Conservation (phyloP, 2,329 filamentous ascomycete species). For the Dactylellina parvicollis region DNA sequence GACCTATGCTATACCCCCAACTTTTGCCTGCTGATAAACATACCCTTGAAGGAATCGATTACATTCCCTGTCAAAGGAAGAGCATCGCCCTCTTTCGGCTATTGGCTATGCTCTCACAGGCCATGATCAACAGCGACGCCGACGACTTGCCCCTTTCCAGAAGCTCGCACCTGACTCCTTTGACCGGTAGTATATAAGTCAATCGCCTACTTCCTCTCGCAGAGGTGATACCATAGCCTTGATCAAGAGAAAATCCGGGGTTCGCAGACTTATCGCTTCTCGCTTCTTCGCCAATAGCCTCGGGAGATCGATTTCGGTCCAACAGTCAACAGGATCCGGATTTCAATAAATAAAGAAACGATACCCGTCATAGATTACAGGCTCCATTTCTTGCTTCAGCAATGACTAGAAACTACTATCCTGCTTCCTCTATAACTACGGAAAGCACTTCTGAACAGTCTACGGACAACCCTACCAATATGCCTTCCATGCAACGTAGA, state of each 20-base stretch:
- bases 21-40: too few relatives aligned
- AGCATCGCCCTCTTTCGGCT: neutral
- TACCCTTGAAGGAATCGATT: conserved; percentile 11
- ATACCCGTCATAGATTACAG: neutral
- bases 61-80: neutral
- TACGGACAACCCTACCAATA: conserved; percentile 9
- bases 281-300: conserved; percentile 4
- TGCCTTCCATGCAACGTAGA: neutral
- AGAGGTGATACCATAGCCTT: conserved; percentile 8
- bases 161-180: conserved; percentile 1
- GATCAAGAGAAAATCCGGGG: conserved; percentile 23
- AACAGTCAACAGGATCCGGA: neutral
- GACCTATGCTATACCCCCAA: neutral
- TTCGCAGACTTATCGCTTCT: neutral
- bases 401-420: conserved; percentile 39
- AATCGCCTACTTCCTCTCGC: neutral
- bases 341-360: conserved; percentile 20
- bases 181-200: conserved; percentile 10
- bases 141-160: conserved; percentile 10
- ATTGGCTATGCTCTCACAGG: neutral
- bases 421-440: conserved; percentile 18
- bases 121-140: neutral
- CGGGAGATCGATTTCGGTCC: neutral
- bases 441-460: neutral
- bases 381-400: neutral